Evolutionary conservation across 2,329 filamentous ascomycete species (phyloP).

Genomic region (Whalleya microplaca): DNA sequence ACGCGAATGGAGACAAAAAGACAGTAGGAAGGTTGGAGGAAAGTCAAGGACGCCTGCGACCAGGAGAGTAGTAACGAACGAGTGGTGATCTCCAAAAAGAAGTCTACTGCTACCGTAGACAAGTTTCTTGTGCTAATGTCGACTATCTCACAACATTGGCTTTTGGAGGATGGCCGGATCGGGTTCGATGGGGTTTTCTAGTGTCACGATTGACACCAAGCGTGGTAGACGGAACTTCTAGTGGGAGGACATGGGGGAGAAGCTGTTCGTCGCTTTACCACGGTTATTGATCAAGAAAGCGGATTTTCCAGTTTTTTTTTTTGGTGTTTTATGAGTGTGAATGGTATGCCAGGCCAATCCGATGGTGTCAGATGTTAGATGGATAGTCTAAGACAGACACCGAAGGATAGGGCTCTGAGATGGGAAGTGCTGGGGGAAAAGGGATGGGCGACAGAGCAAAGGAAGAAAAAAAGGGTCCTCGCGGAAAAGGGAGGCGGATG

Average conservation of each 20-base stretch:
- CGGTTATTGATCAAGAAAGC: conserved; percentile 20
- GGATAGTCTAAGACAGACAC: conserved; percentile 20
- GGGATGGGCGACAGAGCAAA: conserved; percentile 14
- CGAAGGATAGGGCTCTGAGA: conserved; percentile 14
- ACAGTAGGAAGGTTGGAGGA: conserved; percentile 38
- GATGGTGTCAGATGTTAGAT: conserved; percentile 19
- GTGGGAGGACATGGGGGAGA: conserved; percentile 33
- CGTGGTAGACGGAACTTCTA: conserved; percentile 28
- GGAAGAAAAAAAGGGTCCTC: conserved; percentile 21
- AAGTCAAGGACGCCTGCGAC: conserved; percentile 63
- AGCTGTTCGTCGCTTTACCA: conserved; percentile 21
- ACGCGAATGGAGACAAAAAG: conserved; percentile 37
- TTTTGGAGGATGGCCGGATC: conserved; percentile 27
- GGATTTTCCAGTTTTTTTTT: conserved; percentile 20
- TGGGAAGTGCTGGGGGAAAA: conserved; percentile 19
- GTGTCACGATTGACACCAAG: conserved; percentile 37
- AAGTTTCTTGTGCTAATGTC: conserved; percentile 26
- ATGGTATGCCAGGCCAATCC: conserved; percentile 15
- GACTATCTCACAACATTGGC: conserved; percentile 33
- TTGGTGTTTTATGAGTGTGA: conserved; percentile 18
- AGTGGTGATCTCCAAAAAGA: conserved; percentile 43
- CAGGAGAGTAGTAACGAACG: conserved; percentile 42
- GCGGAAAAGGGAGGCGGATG: conserved; percentile 20
- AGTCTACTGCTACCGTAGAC: conserved; percentile 54
- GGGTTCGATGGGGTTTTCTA: conserved; percentile 25